These are phyloP conservation scores for Mycena sanguinolenta DNA, from an alignment of 768 basidiomycete genomes.

Conservation along the genomic window DNA sequence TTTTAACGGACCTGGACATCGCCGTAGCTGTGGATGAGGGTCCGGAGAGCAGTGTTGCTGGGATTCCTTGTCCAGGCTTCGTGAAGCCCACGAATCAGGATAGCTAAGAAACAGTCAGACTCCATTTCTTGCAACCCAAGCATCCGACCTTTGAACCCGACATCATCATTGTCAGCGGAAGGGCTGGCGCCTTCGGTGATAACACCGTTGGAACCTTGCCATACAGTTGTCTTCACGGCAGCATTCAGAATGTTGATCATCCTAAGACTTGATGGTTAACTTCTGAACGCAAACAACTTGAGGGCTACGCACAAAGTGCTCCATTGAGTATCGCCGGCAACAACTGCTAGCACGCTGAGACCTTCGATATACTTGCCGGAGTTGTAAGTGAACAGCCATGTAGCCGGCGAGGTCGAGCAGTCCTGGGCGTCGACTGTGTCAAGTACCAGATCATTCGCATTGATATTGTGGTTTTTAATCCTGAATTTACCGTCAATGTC, in stretches of 20 bases:
- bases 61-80: slow-evolving; percentile 59
- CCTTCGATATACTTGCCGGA: slow-evolving; percentile 68
- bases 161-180: slow-evolving; percentile 57
- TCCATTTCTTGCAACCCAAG: neutral
- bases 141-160: slow-evolving; percentile 64
- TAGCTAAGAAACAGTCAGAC: slow-evolving; percentile 39
- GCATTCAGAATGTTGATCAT: slow-evolving; percentile 50
- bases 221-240: slow-evolving; percentile 57
- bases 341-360: slow-evolving; percentile 56
- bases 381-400: slow-evolving; percentile 68
- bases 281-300: too few species aligned
- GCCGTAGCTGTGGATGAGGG: slow-evolving; percentile 61
- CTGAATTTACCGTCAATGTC: neutral
- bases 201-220: slow-evolving; percentile 64
- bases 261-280: too few species aligned
- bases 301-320: slow-evolving; percentile 47
- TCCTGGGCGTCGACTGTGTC: slow-evolving; percentile 62
- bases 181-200: slow-evolving; percentile 65
- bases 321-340: slow-evolving; percentile 59
- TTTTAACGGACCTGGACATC: slow-evolving; percentile 43
- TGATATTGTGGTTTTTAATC: slow-evolving; percentile 62
- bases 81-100: slow-evolving; percentile 62
- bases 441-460: slow-evolving; percentile 56
- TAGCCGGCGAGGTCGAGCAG: slow-evolving; percentile 59
- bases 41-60: slow-evolving; percentile 52